Evolutionary conservation across 2,329 filamentous ascomycete species (phyloP), one percentile per base, ranked within the genome.

Genomic region (Diaporthe sp.): DNA sequence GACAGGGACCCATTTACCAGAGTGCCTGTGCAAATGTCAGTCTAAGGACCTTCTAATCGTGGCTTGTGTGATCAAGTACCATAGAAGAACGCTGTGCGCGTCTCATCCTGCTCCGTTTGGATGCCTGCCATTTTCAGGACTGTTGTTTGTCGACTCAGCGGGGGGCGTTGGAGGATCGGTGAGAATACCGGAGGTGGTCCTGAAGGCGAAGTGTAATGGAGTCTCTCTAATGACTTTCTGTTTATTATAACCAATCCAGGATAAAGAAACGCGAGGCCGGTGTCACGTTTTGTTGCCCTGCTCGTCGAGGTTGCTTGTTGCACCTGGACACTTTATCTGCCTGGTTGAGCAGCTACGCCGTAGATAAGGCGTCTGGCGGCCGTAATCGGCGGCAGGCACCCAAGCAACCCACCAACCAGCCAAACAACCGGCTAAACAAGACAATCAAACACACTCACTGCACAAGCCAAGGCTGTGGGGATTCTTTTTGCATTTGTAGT

Each of bases 81-180:
- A 75, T 92, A 92, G 81, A 92, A 91, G 81, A 92, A 92, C 34
- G 87, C 88, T 4, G 86, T 86, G 57, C 70, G 72, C 68, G 65
- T 75, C 77, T 61, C 79, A 67, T 6, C 74, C 10, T 20, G 60
- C 72, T 51, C 61, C 74, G 63, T 3, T 37, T 37, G 7, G 13
- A 3, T n/a, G 9, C 9, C n/a, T 74, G 31, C 17, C 75, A 49
- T 34, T 68, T 51, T 44, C 1, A 28, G 34, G 22, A 15, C 9
- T n/a, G 57, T 60, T 39, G 51, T n/a, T 13, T 31, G 67, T 67
- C 22, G 51, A 1, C 2, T 17, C 7, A 44, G 51, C 6, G 51
- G n/a, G 13, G 25, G n/a, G 13, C 31, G 31, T 53, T 57, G 28
- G 15, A 20, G 53, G 22, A n/a, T 51, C 22, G 5, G 5, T 10